phyloP scores from a whole-genome alignment of 495 filamentous ascomycete genomes.

The Neurospora hispaniola region DNA sequence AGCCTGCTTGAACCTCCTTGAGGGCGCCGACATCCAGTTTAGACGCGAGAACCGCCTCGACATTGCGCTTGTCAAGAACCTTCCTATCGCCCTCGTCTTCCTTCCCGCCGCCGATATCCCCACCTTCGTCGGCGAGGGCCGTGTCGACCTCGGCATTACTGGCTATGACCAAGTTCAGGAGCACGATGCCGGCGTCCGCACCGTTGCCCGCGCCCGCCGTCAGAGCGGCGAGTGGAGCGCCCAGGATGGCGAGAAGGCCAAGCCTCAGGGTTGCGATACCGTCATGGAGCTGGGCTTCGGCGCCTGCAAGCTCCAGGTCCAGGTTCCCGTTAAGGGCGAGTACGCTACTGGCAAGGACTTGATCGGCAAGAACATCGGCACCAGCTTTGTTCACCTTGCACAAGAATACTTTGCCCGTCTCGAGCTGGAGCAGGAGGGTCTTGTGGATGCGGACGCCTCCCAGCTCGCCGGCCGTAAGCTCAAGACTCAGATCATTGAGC shows the following conservation, averaged over 20 bases:
- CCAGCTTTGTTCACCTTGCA: constrained; percentile 81
- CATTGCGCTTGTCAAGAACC: constrained; percentile 92
- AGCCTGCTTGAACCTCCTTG: constrained; percentile 74
- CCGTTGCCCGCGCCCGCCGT: constrained; percentile 38
- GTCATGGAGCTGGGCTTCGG: constrained; percentile 87
- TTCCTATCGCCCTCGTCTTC: constrained; percentile 91
- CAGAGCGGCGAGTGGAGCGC: constrained; percentile 40
- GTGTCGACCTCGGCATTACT: constrained; percentile 90
- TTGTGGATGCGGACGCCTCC: constrained; percentile 13
- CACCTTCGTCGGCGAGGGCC: constrained; percentile 89
- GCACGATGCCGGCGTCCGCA: constrained; percentile 65
- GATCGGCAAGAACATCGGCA: constrained; percentile 89
- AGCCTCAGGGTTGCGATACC: constrained; percentile 56
- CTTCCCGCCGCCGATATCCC: constrained; percentile 95
- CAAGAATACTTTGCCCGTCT: constrained; percentile 70
- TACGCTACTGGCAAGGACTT: constrained; percentile 60
- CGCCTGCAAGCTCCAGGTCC: constrained; percentile 83
- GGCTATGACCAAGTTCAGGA: constrained; percentile 87
- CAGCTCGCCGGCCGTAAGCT: constrained; percentile 37
- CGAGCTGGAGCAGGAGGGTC: constrained; percentile 43
- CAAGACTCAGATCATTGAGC: constrained; percentile 76
- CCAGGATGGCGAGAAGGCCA: constrained; percentile 21
- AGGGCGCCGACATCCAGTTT: constrained; percentile 93
- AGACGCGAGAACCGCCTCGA: constrained; percentile 84
- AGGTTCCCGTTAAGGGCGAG: constrained; percentile 78